Conservation (phyloP, 371 early-diverging fungal species). For the Pancytospora philotis region DNA sequence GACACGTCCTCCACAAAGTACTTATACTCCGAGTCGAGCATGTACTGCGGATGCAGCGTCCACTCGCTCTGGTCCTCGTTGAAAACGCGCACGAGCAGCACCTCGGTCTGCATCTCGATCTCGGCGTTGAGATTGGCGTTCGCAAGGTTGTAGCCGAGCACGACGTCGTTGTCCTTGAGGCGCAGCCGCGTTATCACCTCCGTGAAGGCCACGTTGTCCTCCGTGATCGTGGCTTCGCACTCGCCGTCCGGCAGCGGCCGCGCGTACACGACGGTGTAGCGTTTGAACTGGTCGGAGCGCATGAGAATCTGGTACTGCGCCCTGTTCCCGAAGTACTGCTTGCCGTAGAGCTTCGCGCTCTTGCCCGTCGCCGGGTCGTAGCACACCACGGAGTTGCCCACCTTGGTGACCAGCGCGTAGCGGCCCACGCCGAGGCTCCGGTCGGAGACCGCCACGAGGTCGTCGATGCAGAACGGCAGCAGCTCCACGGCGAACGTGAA, state of each 20-base stretch:
- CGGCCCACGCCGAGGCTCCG: conserved; percentile 39
- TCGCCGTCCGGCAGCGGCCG: conserved; percentile 8
- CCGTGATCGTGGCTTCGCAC: conserved; percentile 29
- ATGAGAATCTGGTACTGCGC: conserved; percentile 39
- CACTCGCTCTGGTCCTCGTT: conserved; percentile 19
- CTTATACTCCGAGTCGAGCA: conserved; percentile 27
- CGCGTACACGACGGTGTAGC: conserved; percentile 45
- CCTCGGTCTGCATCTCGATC: conserved; percentile 1
- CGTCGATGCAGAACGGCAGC: conserved; percentile 88
- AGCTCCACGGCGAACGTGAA: conserved; percentile 87
- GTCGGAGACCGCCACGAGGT: conserved; percentile 64
- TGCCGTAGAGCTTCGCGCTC: conserved; percentile 29
- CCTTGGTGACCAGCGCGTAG: conserved; percentile 43
- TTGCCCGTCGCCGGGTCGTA: conserved; percentile 37
- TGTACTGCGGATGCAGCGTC: conserved; percentile 24
- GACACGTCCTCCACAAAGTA: conserved; percentile 49
- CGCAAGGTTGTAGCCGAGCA: conserved; percentile 44
- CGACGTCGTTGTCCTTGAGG: conserved; percentile 42
- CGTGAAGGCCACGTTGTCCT: not conserved
- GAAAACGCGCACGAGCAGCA: conserved; percentile 39
- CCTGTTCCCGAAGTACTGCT: conserved; percentile 42
- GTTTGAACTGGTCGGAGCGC: conserved; percentile 23
- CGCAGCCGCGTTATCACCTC: conserved; percentile 33
- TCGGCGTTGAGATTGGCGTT: conserved; percentile 17
- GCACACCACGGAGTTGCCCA: conserved; percentile 37